These are phyloP conservation scores for Nakaseomyces nivariensis DNA, from an alignment of 1,139 yeast species.

Conservation along the genomic window DNA sequence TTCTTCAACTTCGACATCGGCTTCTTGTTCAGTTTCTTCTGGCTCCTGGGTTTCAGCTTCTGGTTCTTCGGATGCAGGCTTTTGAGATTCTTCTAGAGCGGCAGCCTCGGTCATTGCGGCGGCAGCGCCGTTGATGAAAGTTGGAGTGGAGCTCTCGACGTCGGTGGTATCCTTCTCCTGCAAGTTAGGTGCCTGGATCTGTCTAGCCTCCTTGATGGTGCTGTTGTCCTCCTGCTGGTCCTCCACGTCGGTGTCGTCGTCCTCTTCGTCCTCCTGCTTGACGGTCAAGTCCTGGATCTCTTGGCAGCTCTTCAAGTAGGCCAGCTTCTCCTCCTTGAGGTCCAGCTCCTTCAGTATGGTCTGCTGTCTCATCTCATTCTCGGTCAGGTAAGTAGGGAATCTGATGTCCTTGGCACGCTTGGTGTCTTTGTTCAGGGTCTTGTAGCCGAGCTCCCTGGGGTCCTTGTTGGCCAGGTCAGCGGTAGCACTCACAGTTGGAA, in stretches of 20 bases:
- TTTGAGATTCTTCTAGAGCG: not conserved
- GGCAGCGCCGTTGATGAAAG: not conserved
- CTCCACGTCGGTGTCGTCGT: conserved; percentile 30
- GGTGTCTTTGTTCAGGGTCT: conserved; percentile 12
- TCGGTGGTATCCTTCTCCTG: not conserved
- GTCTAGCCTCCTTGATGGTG: conserved; percentile 39
- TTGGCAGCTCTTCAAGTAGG: conserved; percentile 19
- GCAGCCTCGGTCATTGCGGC: not conserved
- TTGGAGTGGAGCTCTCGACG: not conserved
- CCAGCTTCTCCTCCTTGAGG: conserved; percentile 18
- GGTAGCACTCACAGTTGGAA: conserved; percentile 24
- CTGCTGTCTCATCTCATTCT: conserved; percentile 21
- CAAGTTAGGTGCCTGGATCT: no score
- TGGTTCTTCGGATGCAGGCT: not conserved
- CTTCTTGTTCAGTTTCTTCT: not conserved
- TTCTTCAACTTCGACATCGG: not conserved
- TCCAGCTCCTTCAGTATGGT: conserved; percentile 16
- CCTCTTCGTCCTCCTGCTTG: conserved; percentile 42
- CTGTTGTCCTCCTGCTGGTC: conserved; percentile 13
- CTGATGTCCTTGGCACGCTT: conserved; percentile 22
- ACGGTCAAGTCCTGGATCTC: conserved; percentile 11
- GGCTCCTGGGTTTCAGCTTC: not conserved
- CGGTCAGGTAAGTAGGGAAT: conserved; percentile 20
- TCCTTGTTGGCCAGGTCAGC: conserved; percentile 12
- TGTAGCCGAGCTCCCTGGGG: conserved; percentile 20